A percentile compares a stretch with the other conserved stretches of the same genome.
These are phyloP conservation scores for Galium porrigens DNA, from an alignment of 305 asterid genomes.

Conservation along the genomic window DNA sequence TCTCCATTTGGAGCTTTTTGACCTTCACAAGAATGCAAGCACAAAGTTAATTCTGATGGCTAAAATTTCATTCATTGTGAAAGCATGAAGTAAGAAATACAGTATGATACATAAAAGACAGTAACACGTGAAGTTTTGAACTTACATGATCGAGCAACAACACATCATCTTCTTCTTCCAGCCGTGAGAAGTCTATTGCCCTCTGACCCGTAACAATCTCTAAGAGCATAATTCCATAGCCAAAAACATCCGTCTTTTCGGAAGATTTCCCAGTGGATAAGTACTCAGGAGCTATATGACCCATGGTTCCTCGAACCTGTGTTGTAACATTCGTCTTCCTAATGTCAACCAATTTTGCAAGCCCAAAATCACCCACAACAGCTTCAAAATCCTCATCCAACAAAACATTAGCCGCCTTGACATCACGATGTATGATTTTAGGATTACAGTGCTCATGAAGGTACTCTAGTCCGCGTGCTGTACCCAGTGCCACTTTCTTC, in stretches of 20 bases:
- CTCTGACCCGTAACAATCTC: conserved; percentile 86
- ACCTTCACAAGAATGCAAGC: conserved; percentile 29
- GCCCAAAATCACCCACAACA: conserved; percentile 83
- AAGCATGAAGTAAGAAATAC: no score
- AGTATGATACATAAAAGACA: not conserved
- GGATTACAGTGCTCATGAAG: conserved; percentile 85
- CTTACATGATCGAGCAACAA: conserved; percentile 83
- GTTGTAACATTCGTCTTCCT: conserved; percentile 71
- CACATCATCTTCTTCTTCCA: conserved; percentile 90
- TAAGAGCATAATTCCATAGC: conserved; percentile 73
- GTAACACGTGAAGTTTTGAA: not conserved
- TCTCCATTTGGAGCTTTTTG: conserved; percentile 67
- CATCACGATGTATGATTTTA: conserved; percentile 79
- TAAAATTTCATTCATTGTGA: not conserved
- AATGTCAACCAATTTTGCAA: conserved; percentile 76
- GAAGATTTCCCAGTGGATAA: conserved; percentile 82
- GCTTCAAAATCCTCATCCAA: conserved; percentile 79
- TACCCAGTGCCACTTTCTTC: conserved; percentile 67
- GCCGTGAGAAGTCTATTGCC: conserved; percentile 81
- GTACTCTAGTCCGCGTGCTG: conserved; percentile 81
- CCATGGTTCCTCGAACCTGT: conserved; percentile 92
- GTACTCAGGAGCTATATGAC: conserved; percentile 84
- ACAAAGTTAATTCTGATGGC: not conserved
- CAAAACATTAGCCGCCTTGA: conserved; percentile 76
- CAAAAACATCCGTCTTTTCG: conserved; percentile 68